Evolutionary conservation across 169 alveolate genomes (phyloP).

Genomic region (Plasmodium blacklocki): DNA sequence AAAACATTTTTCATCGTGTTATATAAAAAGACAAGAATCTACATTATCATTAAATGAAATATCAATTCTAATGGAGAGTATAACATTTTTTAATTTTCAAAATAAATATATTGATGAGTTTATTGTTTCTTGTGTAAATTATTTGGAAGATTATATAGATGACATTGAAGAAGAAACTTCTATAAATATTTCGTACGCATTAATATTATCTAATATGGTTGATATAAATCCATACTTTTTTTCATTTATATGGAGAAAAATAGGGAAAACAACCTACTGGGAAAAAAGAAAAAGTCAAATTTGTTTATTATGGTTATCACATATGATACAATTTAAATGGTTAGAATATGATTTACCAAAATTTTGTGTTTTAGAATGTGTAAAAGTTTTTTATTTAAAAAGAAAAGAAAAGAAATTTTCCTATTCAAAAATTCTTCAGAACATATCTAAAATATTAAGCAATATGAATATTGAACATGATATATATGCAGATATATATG

Average conservation of each 20-base stretch:
- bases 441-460: constrained; percentile 37
- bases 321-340: constrained; percentile 81
- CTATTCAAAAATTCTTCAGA: constrained; percentile 23
- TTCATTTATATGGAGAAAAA: constrained; percentile 84
- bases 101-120: constrained; percentile 48
- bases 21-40: constrained; percentile 40
- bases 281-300: constrained; percentile 78
- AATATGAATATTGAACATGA: constrained; percentile 38
- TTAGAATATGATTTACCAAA: constrained; percentile 77
- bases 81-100: constrained; percentile 73
- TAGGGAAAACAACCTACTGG: constrained; percentile 84
- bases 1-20: constrained; percentile 27
- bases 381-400: constrained; percentile 59
- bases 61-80: constrained; percentile 67
- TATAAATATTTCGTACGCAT: constrained; percentile 80
- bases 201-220: constrained; percentile 73
- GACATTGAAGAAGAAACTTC: constrained; percentile 79
- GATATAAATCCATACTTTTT: constrained; percentile 80
- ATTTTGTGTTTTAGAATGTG: constrained; percentile 81
- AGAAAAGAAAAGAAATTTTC: constrained; percentile 74
- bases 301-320: constrained; percentile 85
- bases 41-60: constrained; percentile 75
- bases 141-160: constrained; percentile 83
- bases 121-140: constrained; percentile 61
- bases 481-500: constrained; percentile 47